Evolutionary conservation across 345 rosid species (phyloP), one percentile per base, ranked within the genome.

Genomic region (Citrus inodora): DNA sequence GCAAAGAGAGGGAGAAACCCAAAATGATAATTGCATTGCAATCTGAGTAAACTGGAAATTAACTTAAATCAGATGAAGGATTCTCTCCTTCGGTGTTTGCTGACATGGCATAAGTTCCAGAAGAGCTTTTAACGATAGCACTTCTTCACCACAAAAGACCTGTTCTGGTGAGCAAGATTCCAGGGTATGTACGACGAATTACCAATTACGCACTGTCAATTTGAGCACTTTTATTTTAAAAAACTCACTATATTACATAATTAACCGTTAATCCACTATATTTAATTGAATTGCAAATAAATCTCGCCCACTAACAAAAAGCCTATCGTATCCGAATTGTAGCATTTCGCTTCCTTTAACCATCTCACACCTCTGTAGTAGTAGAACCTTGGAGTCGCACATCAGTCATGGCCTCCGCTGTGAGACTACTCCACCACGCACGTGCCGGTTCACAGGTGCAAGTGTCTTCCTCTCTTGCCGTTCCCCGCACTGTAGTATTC

Each of bases 341-440:
- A 42, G 9, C 59, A 25, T 32, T 48, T 64, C 28, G 21, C 28
- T 56, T 55, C 19, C 55, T 0, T 7, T 7, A 58, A 58, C 35
- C 24, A 10, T 6, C 67, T 22, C 66, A 7, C 35, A 3, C n/a
- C 17, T 9, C 30, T 17, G 61, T 1, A 69, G 40, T 32, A 1
- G 40, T 37, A 7, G 35, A 14, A 67, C 73, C 33, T 70, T 25
- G 51, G 51, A 11, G 51, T 67, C 51, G 56, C 19, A 17, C 58
- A 66, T 67, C 70, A 76, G 25, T 38, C n/a, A 86, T 86, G 87
- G 83, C 82, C 24, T 68, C 62, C 37, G 76, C 83, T 2, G 25
- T 71, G 58, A 69, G 77, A 28, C 82, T 76, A 7, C 30, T 13
- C 72, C 68, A 51, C 65, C 22, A 79, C 55, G 8, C 80, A 7